Evolutionary conservation across 306 rosid species (phyloP), one percentile per base, ranked within the genome.

Genomic region (Lotus japonicus): DNA sequence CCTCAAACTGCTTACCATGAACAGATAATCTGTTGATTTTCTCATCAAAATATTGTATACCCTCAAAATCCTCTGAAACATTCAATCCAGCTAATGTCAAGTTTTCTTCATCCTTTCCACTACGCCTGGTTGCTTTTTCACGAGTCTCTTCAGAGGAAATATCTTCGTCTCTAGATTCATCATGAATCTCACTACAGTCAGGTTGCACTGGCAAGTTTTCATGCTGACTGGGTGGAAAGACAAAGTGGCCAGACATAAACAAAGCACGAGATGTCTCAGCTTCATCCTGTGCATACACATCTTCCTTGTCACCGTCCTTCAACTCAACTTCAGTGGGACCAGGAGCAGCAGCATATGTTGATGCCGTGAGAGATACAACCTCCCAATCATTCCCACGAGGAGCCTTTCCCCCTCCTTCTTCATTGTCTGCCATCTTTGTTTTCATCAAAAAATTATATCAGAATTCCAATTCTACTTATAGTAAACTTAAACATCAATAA

Each of bases 371-470:
- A 49, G 92, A 83, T 31, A 95, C 99, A 43, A 95, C 97, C 84
- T 95, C 99, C 99, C 99, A 95, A 43, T 86, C 97, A 72, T 76
- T 87, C 26, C 99, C 95, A 5, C 91, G 96, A 78, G 92, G 59
- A 64, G 79, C 36, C 71, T 72, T 85, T 31, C 84, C 95, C 64
- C 81, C 89, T 66, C 81, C 87, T 70, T 83, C 87, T 51, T 84
- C 89, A 67, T 83, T 85, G 70, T 81, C 86, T 59, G 95, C 86
- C 99, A 95, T 95, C 80, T 82, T 74, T 12, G 17, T 79, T 60
- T 76, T 69, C 62, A 55, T 67, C 18, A 70, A 33, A 77, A 73
- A 15, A 64, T 46, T 26, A 51, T 7, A 64, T 73, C 68, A 81
- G 61, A 64, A 15, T 68, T 62, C 58, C 64, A 69, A 33, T 68